Evolutionary conservation across 345 rosid genomes (phyloP).

Genomic region (Leavenworthia alabamica): DNA sequence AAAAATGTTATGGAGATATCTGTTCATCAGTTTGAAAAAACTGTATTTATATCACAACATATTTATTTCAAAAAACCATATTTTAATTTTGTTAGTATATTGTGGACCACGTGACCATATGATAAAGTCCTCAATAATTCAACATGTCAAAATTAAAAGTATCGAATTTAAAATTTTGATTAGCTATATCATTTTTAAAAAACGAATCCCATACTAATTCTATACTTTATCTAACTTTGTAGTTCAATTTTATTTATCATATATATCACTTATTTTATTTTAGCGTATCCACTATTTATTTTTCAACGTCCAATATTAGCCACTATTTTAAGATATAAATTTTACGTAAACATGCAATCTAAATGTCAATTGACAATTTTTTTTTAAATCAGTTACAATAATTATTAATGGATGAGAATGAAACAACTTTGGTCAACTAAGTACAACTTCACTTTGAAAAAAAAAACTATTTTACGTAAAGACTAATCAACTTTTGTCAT

Average conservation of each 20-base stretch:
- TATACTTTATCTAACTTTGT: background rate
- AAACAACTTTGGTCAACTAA: slow-evolving; percentile 24
- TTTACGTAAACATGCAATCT: background rate
- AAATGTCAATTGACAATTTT: background rate
- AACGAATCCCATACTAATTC: background rate
- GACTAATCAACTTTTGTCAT: slow-evolving; percentile 27
- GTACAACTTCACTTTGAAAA: slow-evolving; percentile 29
- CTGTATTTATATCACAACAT: too few relatives aligned
- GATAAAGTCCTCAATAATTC: too few relatives aligned
- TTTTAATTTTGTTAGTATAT: too few relatives aligned
- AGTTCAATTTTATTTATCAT: background rate
- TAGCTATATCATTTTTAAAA: background rate
- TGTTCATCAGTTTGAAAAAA: too few relatives aligned
- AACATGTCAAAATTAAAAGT: too few relatives aligned
- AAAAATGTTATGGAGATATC: too few relatives aligned
- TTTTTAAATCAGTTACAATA: slow-evolving; percentile 14
- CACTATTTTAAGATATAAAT: background rate
- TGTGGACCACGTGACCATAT: too few relatives aligned
- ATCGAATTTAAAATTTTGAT: too few relatives aligned
- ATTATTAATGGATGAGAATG: slow-evolving; percentile 19
- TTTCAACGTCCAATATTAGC: background rate
- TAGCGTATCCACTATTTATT: too few relatives aligned
- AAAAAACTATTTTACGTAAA: slow-evolving; percentile 13
- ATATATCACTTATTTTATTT: background rate
- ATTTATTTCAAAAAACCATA: too few relatives aligned